A percentile compares a stretch with the other conserved stretches of the same genome.
phyloP scores from a whole-genome alignment of 208 protist genomes.

The Crithidia thermophila region DNA sequence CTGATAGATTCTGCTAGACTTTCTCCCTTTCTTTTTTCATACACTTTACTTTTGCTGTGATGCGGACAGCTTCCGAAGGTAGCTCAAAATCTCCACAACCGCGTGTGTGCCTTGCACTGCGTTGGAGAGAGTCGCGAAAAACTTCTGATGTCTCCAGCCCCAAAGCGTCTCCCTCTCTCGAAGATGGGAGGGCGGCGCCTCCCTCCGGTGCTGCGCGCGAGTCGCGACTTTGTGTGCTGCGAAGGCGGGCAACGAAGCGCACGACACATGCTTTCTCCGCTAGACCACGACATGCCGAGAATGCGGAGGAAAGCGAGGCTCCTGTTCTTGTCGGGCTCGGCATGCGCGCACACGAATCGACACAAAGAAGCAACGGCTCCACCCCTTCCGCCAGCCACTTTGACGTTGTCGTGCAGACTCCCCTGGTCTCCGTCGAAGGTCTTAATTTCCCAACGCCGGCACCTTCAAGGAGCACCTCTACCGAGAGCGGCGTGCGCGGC shows the following conservation, averaged over 20 bases:
- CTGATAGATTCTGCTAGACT: background rate
- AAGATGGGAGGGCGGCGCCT: background rate
- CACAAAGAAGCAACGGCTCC: background rate
- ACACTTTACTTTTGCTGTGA: background rate
- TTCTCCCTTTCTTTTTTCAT: background rate
- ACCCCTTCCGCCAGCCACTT: background rate
- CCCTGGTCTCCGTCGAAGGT: conserved; percentile 22
- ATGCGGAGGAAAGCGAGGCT: background rate
- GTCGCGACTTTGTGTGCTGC: conserved; percentile 30
- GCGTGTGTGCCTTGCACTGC: conserved; percentile 27
- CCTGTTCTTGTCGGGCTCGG: background rate
- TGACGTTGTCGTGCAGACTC: conserved; percentile 16
- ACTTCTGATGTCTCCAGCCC: background rate
- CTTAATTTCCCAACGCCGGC: background rate
- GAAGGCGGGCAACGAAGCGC: background rate
- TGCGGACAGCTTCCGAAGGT: background rate
- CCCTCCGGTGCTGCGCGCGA: background rate
- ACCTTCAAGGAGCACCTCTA: background rate
- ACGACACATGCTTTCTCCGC: no score
- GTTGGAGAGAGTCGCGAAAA: conserved; percentile 26
- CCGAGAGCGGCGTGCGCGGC: background rate
- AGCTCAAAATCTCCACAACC: background rate
- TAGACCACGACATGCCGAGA: background rate
- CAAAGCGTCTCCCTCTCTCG: background rate
- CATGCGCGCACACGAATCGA: background rate